Percentiles rank a stretch among this genome's conserved stretches.
These are phyloP conservation scores for Abelmoschus esculentus DNA, from an alignment of 345 rosid genomes.

Conservation along the genomic window DNA sequence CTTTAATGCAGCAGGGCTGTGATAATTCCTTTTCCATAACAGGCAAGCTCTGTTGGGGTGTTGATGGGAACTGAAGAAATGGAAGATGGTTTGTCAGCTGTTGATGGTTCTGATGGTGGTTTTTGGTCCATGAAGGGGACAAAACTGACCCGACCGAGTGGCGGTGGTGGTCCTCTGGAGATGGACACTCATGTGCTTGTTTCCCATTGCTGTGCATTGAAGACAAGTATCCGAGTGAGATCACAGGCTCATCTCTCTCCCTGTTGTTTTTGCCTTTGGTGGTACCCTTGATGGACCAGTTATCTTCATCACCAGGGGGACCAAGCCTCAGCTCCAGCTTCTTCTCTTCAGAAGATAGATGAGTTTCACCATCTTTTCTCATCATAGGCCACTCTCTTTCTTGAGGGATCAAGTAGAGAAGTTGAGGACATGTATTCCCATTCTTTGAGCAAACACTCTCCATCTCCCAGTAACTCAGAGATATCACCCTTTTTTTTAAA, in stretches of 20 bases:
- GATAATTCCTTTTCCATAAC: conserved; percentile 38
- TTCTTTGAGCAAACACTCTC: conserved; percentile 35
- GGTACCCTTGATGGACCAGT: conserved; percentile 27
- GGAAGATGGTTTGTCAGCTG: conserved; percentile 25
- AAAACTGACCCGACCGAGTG: conserved; percentile 17
- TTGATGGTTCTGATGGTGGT: conserved; percentile 8
- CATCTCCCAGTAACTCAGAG: conserved; percentile 20
- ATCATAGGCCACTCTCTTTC: conserved; percentile 40
- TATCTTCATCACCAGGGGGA: conserved; percentile 77
- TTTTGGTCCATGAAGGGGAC: conserved; percentile 18
- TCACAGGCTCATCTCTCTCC: conserved; percentile 38
- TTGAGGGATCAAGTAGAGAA: conserved; percentile 56
- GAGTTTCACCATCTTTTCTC: conserved; percentile 22
- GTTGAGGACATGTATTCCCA: conserved; percentile 29
- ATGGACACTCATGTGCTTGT: conserved; percentile 14
- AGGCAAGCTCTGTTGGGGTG: conserved; percentile 29
- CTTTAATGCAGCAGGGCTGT: conserved; percentile 37
- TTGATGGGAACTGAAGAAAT: conserved; percentile 34
- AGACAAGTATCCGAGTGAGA: conserved; percentile 38
- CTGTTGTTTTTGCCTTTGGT: conserved; percentile 12
- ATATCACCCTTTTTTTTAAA: conserved; percentile 1
- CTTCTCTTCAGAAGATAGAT: conserved; percentile 49
- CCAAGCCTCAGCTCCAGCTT: conserved; percentile 94
- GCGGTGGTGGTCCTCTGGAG: conserved; percentile 16
- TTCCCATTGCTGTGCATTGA: conserved; percentile 13